Conservation (phyloP, 2,329 filamentous ascomycete species). For the Basipetospora sp. region DNA sequence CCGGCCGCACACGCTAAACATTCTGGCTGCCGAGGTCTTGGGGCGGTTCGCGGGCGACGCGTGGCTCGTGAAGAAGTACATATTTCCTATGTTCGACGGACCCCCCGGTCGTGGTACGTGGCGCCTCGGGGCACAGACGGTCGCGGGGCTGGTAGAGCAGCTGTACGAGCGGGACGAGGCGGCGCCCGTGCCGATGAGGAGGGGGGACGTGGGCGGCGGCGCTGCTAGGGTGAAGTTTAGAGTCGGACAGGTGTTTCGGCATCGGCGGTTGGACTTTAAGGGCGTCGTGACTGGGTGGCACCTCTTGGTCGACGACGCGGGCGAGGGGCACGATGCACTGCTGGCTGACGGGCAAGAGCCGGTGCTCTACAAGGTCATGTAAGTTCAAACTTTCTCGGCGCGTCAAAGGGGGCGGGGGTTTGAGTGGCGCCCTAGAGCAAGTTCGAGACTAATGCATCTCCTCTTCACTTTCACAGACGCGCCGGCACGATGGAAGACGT, state of each 20-base stretch:
- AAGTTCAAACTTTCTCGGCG: slow-evolving; percentile 35
- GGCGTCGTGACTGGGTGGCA: slow-evolving; percentile 83
- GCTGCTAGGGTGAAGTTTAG: slow-evolving; percentile 29
- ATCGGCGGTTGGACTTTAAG: slow-evolving; percentile 64
- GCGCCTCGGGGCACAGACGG: slow-evolving; percentile 2
- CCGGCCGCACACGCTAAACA: slow-evolving; percentile 47
- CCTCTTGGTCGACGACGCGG: slow-evolving; percentile 50
- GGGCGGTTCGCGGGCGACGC: slow-evolving; percentile 2
- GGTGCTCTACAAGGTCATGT: slow-evolving; percentile 80
- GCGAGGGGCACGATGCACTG: slow-evolving; percentile 45
- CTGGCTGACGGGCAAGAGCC: slow-evolving; percentile 23
- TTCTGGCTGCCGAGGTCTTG: slow-evolving; percentile 37
- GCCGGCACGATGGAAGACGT: slow-evolving; percentile 9
- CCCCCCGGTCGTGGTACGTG: too few species aligned
- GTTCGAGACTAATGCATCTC: too few species aligned
- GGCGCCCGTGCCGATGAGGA: slow-evolving; percentile 13
- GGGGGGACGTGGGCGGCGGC: background rate
- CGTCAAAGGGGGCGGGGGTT: too few species aligned
- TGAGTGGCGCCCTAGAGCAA: too few species aligned
- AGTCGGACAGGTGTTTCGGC: slow-evolving; percentile 72
- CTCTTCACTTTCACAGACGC: too few species aligned
- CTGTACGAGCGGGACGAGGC: slow-evolving; percentile 30
- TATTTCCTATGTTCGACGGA: slow-evolving; percentile 4
- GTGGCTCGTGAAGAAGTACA: slow-evolving; percentile 7
- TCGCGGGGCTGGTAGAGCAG: too few species aligned